A percentile compares a stretch with the other conserved stretches of the same genome.
These are phyloP conservation scores for Cucumis hystrix DNA, from an alignment of 306 rosid genomes.

Conservation along the genomic window DNA sequence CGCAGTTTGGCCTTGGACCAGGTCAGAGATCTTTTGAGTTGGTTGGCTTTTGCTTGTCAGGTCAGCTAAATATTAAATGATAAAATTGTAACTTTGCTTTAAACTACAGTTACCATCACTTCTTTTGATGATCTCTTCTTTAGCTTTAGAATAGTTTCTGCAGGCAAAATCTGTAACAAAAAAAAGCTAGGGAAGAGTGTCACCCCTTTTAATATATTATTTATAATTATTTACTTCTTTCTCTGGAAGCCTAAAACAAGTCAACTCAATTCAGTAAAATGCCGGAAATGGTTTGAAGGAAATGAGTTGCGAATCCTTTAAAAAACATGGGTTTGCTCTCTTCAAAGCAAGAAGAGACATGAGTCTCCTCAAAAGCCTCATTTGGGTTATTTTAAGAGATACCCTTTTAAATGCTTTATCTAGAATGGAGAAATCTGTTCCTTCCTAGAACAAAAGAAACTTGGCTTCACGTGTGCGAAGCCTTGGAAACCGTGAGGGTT, in stretches of 20 bases:
- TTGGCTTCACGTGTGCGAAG: slow-evolving; percentile 17
- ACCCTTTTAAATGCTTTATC: neutral
- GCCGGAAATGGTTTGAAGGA: neutral
- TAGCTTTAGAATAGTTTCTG: slow-evolving; percentile 12
- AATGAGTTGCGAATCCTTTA: neutral
- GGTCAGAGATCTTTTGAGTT: neutral
- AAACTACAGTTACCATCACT: slow-evolving; percentile 19
- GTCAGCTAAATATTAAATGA: slow-evolving; percentile 6
- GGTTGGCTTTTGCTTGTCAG: neutral
- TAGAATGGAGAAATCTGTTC: neutral
- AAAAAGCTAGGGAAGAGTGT: slow-evolving; percentile 1
- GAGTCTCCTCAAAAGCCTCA: neutral
- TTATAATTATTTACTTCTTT: neutral
- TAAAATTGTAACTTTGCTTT: slow-evolving; percentile 15
- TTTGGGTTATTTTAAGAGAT: neutral
- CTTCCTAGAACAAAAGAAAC: slow-evolving; percentile 3
- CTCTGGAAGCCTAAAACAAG: neutral
- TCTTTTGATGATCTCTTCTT: slow-evolving; percentile 12
- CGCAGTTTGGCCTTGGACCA: neutral
- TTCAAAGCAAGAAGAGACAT: neutral
- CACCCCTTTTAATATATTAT: neutral
- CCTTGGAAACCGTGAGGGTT: slow-evolving; percentile 8
- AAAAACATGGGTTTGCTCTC: neutral
- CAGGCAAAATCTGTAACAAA: slow-evolving; percentile 1
- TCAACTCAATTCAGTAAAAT: neutral